Evolutionary conservation across 2,329 filamentous ascomycete genomes (phyloP).

Genomic region (Monosporascus sp.): DNA sequence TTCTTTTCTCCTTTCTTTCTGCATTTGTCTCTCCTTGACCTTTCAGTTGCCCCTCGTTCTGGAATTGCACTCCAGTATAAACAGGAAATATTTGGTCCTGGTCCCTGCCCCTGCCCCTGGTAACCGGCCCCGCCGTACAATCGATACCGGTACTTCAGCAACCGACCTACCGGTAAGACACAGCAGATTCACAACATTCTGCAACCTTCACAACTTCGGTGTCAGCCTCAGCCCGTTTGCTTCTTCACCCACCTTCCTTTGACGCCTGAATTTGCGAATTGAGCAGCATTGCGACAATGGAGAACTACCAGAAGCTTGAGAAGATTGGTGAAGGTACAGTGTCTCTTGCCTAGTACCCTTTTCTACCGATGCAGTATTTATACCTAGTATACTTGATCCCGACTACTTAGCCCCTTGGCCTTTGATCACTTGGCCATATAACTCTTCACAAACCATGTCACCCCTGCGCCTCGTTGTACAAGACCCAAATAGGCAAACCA

Average conservation of each 20-base stretch:
- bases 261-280: not conserved
- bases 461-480: too few species aligned
- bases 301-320: slow-evolving; percentile 95
- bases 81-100: not conserved
- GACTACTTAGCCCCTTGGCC: too few species aligned
- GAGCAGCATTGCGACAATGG: slow-evolving; percentile 49
- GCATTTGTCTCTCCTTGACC: not conserved
- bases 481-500: not conserved
- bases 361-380: not conserved
- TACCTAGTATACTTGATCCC: not conserved
- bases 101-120: not conserved
- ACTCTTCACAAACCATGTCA: too few species aligned
- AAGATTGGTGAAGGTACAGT: slow-evolving; percentile 85
- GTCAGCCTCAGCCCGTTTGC: not conserved
- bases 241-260: not conserved
- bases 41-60: not conserved
- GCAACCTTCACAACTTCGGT: not conserved
- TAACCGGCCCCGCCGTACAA: not conserved
- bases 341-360: not conserved
- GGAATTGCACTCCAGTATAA: not conserved
- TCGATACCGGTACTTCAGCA: not conserved
- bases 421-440: not conserved
- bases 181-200: not conserved
- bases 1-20: not conserved
- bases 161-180: not conserved